Base-by-base conservation (phyloP, 2,329 filamentous ascomycete species). In the Sporothrix schenckii region DNA sequence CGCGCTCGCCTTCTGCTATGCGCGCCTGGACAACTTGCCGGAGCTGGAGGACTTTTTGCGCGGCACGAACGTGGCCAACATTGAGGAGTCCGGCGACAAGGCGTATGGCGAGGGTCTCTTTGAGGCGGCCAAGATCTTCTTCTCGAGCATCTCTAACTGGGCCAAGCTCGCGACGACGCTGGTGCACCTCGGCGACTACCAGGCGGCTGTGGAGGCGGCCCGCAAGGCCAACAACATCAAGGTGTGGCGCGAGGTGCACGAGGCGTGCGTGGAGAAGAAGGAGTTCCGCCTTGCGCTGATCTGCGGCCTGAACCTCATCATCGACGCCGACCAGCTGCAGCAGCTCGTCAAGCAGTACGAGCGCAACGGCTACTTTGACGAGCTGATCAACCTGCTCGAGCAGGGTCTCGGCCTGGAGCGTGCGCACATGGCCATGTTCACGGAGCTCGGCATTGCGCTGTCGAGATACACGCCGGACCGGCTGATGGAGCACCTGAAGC, bases 191-290 rank as follows among this genome's bases (percentile, higher is more conserved):
- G 91, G 90, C 74, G 95, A 99, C 76, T 98, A 99, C 84, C 96
- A 99, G 81, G 93, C 93, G 76, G 95, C 95, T 60, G 95, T 99
- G 54, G 95, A 99, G 80, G 97, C 93, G 77, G 95, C 96, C 34
- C 92, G 95, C 80, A 98, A 99, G 84, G 95, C 95, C 76, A 99
- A 98, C 86, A 98, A 93, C 81, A 94, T 97, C 82, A 97, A 97
- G 85, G 95, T 99, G 68, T 99, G 95, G 95, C 97, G 95, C 83
- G 92, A 99, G 82, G 95, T 99, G 75, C 96, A 98, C 82, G 91
- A 93, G 78, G 95, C 94, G 27, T 99, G 95, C 78, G 92, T 99
- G 74, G 89, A 88, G 73, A 99, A 98, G 89, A 98, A 97, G 85
- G 95, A 99, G 80, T 99, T 99, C 89, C 92, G 94, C 73, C 91